These are phyloP conservation scores for Tephrocybe sp. DNA, from an alignment of 768 basidiomycete genomes.

Conservation along the genomic window DNA sequence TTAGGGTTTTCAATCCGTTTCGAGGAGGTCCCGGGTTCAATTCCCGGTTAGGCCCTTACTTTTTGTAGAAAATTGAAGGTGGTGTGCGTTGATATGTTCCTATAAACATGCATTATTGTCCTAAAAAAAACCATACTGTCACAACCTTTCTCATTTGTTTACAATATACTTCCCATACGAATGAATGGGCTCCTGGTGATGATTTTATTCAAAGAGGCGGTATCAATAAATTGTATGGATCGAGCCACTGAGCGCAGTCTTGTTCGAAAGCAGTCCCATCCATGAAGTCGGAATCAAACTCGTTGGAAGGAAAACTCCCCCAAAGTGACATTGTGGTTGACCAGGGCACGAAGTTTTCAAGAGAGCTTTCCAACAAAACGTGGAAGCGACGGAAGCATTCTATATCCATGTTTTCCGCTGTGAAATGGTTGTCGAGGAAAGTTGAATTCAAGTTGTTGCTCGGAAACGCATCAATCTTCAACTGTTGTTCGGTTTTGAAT, in stretches of 20 bases:
- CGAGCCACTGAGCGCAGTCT: neutral
- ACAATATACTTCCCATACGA: too few species aligned
- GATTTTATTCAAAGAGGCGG: neutral
- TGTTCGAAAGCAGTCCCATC: neutral
- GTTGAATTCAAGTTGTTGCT: neutral
- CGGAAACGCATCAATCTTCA: neutral
- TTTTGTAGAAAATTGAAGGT: too few species aligned
- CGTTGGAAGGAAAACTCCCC: neutral
- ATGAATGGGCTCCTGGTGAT: too few species aligned
- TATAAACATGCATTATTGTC: too few species aligned
- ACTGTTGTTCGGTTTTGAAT: neutral
- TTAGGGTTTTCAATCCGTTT: slow-evolving; percentile 20
- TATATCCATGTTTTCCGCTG: neutral
- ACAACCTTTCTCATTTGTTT: too few species aligned
- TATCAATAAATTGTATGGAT: neutral
- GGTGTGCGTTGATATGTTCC: too few species aligned
- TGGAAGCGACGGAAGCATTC: slow-evolving; percentile 6
- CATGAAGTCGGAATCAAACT: neutral
- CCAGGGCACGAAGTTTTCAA: neutral
- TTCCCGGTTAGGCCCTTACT: slow-evolving; percentile 71
- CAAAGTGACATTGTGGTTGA: neutral
- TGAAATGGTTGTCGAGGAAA: too few species aligned
- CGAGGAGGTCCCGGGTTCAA: slow-evolving; percentile 90
- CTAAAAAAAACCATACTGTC: too few species aligned
- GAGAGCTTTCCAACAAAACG: neutral